Percentiles rank a stretch among this genome's conserved stretches.
phyloP scores from a whole-genome alignment of 768 basidiomycete species.

The Lyophyllum atratum region DNA sequence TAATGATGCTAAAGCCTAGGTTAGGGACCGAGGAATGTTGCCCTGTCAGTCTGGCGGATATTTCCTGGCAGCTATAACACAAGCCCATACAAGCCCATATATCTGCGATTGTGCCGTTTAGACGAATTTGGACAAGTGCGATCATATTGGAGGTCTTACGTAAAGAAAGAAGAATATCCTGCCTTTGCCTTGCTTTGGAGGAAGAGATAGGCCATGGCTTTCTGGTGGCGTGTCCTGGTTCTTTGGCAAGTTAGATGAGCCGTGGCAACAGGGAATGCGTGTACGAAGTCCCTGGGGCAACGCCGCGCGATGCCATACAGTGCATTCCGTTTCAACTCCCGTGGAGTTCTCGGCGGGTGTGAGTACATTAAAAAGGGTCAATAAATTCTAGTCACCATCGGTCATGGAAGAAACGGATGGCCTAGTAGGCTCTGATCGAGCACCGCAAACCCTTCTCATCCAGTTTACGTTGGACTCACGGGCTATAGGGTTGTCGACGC shows the following conservation, averaged over 20 bases:
- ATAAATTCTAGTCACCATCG: background rate
- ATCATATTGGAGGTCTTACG: slow-evolving; percentile 14
- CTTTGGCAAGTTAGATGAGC: background rate
- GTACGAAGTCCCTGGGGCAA: background rate
- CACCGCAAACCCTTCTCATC: slow-evolving; percentile 5
- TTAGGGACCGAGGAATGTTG: background rate
- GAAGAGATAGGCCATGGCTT: background rate
- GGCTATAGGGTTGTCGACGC: slow-evolving; percentile 1
- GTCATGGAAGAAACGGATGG: slow-evolving; percentile 15
- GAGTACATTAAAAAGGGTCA: background rate
- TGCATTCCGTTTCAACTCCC: background rate
- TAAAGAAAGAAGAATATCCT: background rate
- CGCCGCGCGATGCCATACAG: background rate
- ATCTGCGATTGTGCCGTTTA: slow-evolving; percentile 8
- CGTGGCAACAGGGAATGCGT: background rate
- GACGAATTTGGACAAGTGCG: slow-evolving; percentile 5
- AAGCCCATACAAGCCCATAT: slow-evolving; percentile 5
- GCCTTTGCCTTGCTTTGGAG: background rate
- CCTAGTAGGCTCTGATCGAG: slow-evolving; percentile 22
- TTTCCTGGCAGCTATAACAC: slow-evolving; percentile 5
- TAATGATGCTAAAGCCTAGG: background rate
- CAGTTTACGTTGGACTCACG: slow-evolving; percentile 11
- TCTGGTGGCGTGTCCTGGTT: slow-evolving; percentile 1
- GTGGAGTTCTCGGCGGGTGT: slow-evolving; percentile 8
- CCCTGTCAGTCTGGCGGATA: slow-evolving; percentile 5